Conservation (phyloP, 2,329 filamentous ascomycete species). For the Neofusicoccum sp. region DNA sequence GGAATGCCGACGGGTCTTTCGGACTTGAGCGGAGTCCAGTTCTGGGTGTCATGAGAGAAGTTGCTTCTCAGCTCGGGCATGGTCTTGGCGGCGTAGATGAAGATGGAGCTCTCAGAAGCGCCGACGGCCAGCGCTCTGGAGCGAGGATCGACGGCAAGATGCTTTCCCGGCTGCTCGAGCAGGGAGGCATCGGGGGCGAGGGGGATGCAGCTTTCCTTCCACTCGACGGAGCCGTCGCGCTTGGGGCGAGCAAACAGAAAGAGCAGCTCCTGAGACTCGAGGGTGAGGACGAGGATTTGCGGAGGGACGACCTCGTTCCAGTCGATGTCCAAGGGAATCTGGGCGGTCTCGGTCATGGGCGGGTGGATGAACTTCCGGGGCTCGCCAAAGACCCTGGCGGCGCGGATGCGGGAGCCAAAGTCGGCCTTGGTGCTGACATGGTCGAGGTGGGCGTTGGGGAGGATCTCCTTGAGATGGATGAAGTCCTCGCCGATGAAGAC, state of each 20-base stretch:
- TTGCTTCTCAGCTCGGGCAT: constrained; percentile 55
- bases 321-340: constrained; percentile 36
- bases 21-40: constrained; percentile 62
- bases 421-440: constrained; percentile 78
- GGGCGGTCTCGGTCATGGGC: constrained; percentile 14
- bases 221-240: constrained; percentile 54
- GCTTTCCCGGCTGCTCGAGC: constrained; percentile 60
- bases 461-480: constrained; percentile 78
- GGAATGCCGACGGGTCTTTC: constrained; percentile 55
- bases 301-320: constrained; percentile 58
- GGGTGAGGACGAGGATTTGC: constrained; percentile 77
- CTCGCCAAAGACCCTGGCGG: constrained; percentile 73
- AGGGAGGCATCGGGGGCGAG: constrained; percentile 60
- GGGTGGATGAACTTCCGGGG: constrained; percentile 24
- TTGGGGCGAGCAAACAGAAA: constrained; percentile 70
- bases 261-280: constrained; percentile 72
- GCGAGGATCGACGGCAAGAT: constrained; percentile 78
- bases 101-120: constrained; percentile 69
- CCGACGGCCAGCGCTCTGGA: constrained; percentile 67
- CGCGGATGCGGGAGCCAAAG: constrained; percentile 77
- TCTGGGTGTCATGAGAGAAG: constrained; percentile 48
- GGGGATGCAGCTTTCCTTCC: constrained; percentile 62
- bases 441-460: constrained; percentile 66
- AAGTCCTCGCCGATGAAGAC: constrained; percentile 83
- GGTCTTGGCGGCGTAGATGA: constrained; percentile 70